A percentile compares a stretch with the other conserved stretches of the same genome.
Evolutionary conservation across 23 red algal species (phyloP).

Genomic region (Gracilaria caudata): DNA sequence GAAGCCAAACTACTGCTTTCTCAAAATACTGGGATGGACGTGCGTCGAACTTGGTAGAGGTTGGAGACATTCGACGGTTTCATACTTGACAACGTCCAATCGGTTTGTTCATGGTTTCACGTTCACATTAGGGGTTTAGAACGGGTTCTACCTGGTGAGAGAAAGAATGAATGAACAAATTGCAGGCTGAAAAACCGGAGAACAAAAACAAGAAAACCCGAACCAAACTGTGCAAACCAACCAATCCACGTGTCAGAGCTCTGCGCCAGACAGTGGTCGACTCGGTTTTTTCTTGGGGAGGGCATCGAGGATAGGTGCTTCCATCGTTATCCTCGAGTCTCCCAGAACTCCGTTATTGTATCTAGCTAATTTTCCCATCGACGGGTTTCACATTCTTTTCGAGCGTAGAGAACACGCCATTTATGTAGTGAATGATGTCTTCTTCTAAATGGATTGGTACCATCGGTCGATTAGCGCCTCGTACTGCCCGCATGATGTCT

Average conservation of each 20-base stretch:
- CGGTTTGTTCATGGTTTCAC: no score
- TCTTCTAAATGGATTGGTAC: background rate
- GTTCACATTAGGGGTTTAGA: no score
- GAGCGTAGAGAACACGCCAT: background rate
- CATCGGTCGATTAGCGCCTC: constrained; percentile 14
- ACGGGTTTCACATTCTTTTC: background rate
- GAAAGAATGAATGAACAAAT: no score
- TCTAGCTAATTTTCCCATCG: background rate
- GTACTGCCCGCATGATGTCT: constrained; percentile 15
- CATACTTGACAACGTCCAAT: background rate
- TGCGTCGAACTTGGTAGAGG: background rate
- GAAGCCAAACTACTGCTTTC: background rate
- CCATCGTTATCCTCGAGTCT: no score
- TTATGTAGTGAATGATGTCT: background rate
- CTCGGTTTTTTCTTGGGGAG: background rate
- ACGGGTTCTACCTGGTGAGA: no score
- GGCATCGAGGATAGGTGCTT: no score
- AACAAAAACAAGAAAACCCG: no score
- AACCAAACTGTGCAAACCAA: no score
- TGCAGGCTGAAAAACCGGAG: no score
- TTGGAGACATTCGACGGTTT: background rate
- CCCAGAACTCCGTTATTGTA: no score
- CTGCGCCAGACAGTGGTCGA: background rate
- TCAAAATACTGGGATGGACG: constrained; percentile 15
- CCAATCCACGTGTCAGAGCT: background rate